Percentiles rank a stretch among this genome's conserved stretches.
phyloP scores from a whole-genome alignment of 768 basidiomycete species.

The Phylloporus scabripes region DNA sequence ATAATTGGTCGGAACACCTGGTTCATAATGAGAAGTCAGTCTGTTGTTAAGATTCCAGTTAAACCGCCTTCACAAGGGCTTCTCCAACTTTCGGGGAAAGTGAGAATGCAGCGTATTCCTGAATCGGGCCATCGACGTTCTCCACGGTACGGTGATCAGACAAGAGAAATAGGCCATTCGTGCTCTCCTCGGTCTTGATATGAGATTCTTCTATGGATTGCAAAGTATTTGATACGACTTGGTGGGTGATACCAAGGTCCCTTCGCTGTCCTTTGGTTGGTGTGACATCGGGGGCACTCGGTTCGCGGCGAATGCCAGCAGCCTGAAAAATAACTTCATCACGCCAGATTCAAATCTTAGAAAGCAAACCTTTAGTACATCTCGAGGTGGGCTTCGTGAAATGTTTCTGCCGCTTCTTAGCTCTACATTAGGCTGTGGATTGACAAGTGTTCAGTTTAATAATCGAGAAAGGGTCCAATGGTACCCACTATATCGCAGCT shows the following conservation, averaged over 20 bases:
- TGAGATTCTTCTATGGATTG: not conserved
- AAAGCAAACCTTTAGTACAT: slow-evolving; percentile 12
- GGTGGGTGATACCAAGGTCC: slow-evolving; percentile 15
- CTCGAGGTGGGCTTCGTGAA: not conserved
- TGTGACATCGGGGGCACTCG: slow-evolving; percentile 9
- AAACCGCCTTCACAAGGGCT: slow-evolving; percentile 8
- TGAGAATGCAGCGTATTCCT: not conserved
- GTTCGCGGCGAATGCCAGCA: not conserved
- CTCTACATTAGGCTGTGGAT: slow-evolving; percentile 1
- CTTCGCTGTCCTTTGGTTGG: slow-evolving; percentile 31
- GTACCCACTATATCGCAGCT: slow-evolving; percentile 8
- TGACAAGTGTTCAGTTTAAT: not conserved
- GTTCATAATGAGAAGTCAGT: slow-evolving; percentile 2
- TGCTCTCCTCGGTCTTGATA: slow-evolving; percentile 1
- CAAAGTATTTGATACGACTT: not conserved
- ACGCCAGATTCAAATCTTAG: not conserved
- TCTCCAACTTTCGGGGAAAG: slow-evolving; percentile 4
- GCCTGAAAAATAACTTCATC: slow-evolving; percentile 6
- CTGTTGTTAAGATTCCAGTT: not conserved
- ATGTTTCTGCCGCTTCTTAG: not conserved
- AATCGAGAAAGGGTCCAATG: not conserved
- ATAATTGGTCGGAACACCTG: slow-evolving; percentile 8
- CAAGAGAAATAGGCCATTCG: not conserved
- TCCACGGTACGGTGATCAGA: not conserved
- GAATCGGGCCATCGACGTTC: not conserved